These are phyloP conservation scores for Mycena amicta DNA, from an alignment of 768 basidiomycete genomes.

Conservation along the genomic window DNA sequence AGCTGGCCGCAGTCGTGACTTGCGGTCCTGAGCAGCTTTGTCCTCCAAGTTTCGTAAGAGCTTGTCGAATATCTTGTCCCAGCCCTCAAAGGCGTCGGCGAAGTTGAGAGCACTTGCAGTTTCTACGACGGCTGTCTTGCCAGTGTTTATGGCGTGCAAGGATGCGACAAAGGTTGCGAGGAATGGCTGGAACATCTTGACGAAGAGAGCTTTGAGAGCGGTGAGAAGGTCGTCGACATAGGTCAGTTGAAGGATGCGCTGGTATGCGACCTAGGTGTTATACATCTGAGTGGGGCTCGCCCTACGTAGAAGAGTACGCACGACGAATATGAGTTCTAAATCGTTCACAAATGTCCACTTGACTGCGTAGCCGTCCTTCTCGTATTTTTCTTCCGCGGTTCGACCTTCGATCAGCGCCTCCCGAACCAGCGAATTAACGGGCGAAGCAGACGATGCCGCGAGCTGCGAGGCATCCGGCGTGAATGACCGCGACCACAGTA, in stretches of 20 bases:
- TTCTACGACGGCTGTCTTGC: conserved; percentile 43
- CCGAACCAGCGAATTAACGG: conserved; percentile 85
- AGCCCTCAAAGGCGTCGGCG: conserved; percentile 67
- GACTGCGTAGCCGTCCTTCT: conserved; percentile 92
- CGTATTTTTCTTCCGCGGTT: conserved; percentile 79
- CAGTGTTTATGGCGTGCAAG: conserved; percentile 61
- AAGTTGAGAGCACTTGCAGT: conserved; percentile 64
- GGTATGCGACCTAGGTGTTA: conserved; percentile 83
- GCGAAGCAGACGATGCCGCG: conserved; percentile 72
- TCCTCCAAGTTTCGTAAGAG: conserved; percentile 74
- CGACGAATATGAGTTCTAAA: conserved; percentile 95
- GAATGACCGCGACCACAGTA: conserved; percentile 94
- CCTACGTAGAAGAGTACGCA: conserved; percentile 40
- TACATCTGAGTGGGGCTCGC: neutral
- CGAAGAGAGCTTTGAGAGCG: conserved; percentile 80
- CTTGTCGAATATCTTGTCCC: conserved; percentile 82
- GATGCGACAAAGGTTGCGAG: conserved; percentile 83
- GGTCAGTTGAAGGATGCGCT: conserved; percentile 91
- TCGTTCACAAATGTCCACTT: conserved; percentile 96
- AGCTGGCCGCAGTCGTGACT: conserved; percentile 57
- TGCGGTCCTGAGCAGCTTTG: conserved; percentile 78
- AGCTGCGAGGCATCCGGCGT: conserved; percentile 80
- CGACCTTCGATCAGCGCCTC: conserved; percentile 92
- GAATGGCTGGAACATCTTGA: conserved; percentile 85
- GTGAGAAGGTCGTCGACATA: conserved; percentile 89